Conservation (phyloP, 2,329 filamentous ascomycete species). For the Waltergamsia citrina region DNA sequence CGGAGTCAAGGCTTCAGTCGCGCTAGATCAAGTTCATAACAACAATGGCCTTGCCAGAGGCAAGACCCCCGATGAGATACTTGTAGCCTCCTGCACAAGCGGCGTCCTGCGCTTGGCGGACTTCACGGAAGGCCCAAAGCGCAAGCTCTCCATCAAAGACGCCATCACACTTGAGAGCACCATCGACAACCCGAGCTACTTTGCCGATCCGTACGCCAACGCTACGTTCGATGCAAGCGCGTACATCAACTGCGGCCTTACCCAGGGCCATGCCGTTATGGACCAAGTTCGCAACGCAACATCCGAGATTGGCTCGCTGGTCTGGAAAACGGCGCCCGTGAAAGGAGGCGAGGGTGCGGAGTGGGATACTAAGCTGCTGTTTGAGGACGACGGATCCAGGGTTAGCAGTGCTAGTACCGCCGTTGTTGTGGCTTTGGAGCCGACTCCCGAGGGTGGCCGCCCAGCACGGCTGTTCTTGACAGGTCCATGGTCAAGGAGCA, state of each 20-base stretch:
- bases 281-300: too few relatives aligned
- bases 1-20: constrained; percentile 31
- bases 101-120: constrained; percentile 35
- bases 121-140: constrained; percentile 12
- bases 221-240: constrained; percentile 38
- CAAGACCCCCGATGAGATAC: constrained; percentile 24
- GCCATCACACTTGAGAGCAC: constrained; percentile 30
- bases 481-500: constrained; percentile 38
- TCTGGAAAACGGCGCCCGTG: constrained; percentile 23
- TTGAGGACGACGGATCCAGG: constrained; percentile 44
- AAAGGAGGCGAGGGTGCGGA: constrained; percentile 3
- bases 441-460: constrained; percentile 27
- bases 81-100: constrained; percentile 30
- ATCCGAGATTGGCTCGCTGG: constrained; percentile 31
- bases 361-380: constrained; percentile 39
- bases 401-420: constrained; percentile 41
- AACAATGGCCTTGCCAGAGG: constrained; percentile 49
- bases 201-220: constrained; percentile 39
- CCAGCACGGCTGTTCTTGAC: constrained; percentile 47
- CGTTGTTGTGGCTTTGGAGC: constrained; percentile 43
- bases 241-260: constrained; percentile 39
- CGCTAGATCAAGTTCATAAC: constrained; percentile 34
- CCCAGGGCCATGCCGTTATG: too few relatives aligned
- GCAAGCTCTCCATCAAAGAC: constrained; percentile 23
- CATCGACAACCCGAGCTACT: constrained; percentile 51